Percentiles rank a stretch among this genome's conserved stretches.
phyloP scores from a whole-genome alignment of 305 asterid genomes.

The Fraxinus angustifolia region DNA sequence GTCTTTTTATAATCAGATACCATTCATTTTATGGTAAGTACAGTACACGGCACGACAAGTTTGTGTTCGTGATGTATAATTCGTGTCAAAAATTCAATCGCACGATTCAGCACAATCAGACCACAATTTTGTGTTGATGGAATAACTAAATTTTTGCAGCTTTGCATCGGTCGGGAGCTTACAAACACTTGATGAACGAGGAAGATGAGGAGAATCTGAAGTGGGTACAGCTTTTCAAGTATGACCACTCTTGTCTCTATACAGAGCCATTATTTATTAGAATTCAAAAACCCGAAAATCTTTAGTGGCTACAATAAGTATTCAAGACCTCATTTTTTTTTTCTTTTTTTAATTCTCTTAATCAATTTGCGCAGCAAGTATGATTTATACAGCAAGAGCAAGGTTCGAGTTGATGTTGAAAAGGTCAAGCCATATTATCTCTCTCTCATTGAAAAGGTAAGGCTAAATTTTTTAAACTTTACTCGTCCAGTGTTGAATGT shows the following conservation, averaged over 20 bases:
- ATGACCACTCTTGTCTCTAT: not conserved
- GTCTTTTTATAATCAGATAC: conserved; percentile 57
- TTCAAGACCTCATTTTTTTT: not conserved
- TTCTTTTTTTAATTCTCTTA: too few species aligned
- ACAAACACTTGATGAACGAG: conserved; percentile 61
- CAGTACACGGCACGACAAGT: too few species aligned
- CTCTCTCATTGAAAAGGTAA: conserved; percentile 68
- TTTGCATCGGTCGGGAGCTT: conserved; percentile 61
- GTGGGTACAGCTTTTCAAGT: conserved; percentile 75
- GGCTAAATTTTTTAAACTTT: not conserved
- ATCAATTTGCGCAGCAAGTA: conserved; percentile 47
- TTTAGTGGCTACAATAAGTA: not conserved
- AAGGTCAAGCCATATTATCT: conserved; percentile 73
- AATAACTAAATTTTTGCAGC: conserved; percentile 35
- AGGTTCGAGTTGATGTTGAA: conserved; percentile 62
- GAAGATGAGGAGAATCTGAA: conserved; percentile 59
- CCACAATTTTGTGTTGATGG: not conserved
- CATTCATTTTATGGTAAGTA: conserved; percentile 65
- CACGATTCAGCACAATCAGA: not conserved
- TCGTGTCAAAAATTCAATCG: too few species aligned
- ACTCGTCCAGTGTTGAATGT: not conserved
- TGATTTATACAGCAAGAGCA: conserved; percentile 77
- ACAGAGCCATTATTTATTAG: not conserved
- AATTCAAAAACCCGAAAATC: not conserved
- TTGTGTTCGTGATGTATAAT: too few species aligned